phyloP scores from a whole-genome alignment of 164 flowering plant genomes.

The Malania oleifera region DNA sequence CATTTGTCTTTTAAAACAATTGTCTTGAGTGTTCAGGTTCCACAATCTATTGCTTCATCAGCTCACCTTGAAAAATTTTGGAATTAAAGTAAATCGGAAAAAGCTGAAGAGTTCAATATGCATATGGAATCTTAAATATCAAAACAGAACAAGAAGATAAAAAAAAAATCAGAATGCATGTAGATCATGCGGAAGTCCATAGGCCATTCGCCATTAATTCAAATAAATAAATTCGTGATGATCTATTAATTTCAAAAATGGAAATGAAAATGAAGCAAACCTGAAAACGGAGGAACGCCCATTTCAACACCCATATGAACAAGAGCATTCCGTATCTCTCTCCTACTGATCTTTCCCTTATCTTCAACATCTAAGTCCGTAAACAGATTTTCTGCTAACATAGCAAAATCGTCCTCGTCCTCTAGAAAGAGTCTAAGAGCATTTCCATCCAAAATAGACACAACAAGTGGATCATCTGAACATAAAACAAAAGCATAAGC shows the following conservation, averaged over 20 bases:
- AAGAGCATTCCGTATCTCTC: slow-evolving; percentile 52
- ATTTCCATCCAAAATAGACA: slow-evolving; percentile 58
- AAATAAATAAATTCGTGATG: too few relatives aligned
- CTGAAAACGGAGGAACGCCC: slow-evolving; percentile 75
- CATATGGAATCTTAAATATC: too few relatives aligned
- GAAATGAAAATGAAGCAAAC: slow-evolving; percentile 19
- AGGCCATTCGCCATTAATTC: too few relatives aligned
- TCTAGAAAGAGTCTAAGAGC: slow-evolving; percentile 44
- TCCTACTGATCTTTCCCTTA: slow-evolving; percentile 59
- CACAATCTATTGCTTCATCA: too few relatives aligned
- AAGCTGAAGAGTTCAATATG: too few relatives aligned
- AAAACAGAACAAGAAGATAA: too few relatives aligned
- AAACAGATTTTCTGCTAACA: slow-evolving; percentile 76
- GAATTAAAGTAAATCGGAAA: too few relatives aligned
- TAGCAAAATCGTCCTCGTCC: slow-evolving; percentile 86
- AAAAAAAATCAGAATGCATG: too few relatives aligned
- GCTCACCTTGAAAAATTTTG: too few relatives aligned
- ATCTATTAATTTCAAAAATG: neutral
- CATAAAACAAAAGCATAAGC: neutral
- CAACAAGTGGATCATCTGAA: slow-evolving; percentile 64
- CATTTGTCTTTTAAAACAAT: too few relatives aligned
- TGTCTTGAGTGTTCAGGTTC: too few relatives aligned
- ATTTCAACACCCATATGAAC: slow-evolving; percentile 61
- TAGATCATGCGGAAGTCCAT: too few relatives aligned
- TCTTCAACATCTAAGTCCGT: slow-evolving; percentile 69